Evolutionary conservation across 169 alveolate genomes (phyloP).

Genomic region (Plasmodium cynomolgi): DNA sequence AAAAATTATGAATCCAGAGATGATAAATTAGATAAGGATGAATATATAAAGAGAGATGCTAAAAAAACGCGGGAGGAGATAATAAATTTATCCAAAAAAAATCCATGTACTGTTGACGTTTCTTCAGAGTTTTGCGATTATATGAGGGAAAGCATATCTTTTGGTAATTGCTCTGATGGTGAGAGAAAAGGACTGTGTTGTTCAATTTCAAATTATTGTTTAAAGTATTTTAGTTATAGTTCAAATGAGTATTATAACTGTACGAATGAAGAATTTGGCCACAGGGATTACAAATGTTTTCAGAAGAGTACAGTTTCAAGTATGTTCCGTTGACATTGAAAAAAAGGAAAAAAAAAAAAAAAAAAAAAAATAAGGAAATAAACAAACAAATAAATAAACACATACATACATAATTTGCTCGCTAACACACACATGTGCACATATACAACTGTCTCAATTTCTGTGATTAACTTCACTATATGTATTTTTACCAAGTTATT

Average conservation of each 20-base stretch:
- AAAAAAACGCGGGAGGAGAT: slow-evolving; percentile 43
- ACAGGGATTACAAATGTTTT: slow-evolving; percentile 48
- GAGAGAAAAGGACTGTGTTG: slow-evolving; percentile 37
- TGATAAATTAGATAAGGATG: slow-evolving; percentile 15
- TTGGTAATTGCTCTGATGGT: slow-evolving; percentile 41
- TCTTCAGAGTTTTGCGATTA: slow-evolving; percentile 64
- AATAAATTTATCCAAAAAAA: slow-evolving; percentile 20
- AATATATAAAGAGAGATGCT: slow-evolving; percentile 28
- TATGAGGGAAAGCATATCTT: slow-evolving; percentile 37
- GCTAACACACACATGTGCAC: neutral
- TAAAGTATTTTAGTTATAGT: slow-evolving; percentile 50
- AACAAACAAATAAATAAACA: neutral
- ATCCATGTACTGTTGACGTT: slow-evolving; percentile 27
- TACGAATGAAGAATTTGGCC: slow-evolving; percentile 41
- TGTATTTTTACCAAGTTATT: slow-evolving; percentile 53
- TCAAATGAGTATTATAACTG: slow-evolving; percentile 61
- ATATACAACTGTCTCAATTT: neutral
- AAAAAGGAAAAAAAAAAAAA: neutral
- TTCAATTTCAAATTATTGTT: slow-evolving; percentile 61
- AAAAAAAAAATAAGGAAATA: neutral
- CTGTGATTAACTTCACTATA: slow-evolving; percentile 8
- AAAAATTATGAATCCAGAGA: neutral
- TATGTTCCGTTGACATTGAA: slow-evolving; percentile 27
- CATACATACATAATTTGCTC: neutral
- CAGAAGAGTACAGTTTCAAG: slow-evolving; percentile 30